These are phyloP conservation scores for Saccharomycopsis amapae DNA, from an alignment of 805 yeast species.

Conservation along the genomic window DNA sequence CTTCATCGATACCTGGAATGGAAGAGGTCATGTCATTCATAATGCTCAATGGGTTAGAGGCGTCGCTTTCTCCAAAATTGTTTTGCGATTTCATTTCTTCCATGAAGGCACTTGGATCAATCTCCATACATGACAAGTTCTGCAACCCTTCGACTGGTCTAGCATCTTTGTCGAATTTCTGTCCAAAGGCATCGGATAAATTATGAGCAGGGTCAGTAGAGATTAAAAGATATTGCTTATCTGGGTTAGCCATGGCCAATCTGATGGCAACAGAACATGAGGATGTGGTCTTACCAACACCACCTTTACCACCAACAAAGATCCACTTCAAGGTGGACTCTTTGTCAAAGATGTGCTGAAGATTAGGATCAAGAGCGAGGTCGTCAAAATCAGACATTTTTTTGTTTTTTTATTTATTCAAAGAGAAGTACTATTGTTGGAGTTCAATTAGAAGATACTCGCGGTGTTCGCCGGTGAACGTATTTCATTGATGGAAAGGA, in stretches of 20 bases:
- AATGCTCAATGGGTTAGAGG: constrained; percentile 31
- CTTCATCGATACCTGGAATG: constrained; percentile 98
- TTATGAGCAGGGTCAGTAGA: constrained; percentile 99
- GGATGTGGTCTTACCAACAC: constrained; percentile 98
- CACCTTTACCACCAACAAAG: constrained; percentile 99
- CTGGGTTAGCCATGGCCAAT: constrained; percentile 75
- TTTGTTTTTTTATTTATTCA: too few relatives aligned
- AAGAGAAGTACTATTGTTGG: too few relatives aligned
- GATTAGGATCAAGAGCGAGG: constrained; percentile 62
- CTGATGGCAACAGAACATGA: constrained; percentile 94
- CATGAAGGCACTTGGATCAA: constrained; percentile 91
- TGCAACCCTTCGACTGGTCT: constrained; percentile 82
- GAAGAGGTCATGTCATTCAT: constrained; percentile 66
- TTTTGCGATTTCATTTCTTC: constrained; percentile 66
- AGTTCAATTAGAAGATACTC: too few relatives aligned
- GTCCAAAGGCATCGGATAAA: constrained; percentile 95
- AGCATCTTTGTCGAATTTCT: constrained; percentile 96
- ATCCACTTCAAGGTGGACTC: constrained; percentile 83
- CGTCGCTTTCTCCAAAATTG: constrained; percentile 41
- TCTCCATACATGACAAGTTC: constrained; percentile 95
- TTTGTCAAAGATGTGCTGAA: constrained; percentile 54
- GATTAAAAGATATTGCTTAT: constrained; percentile 75
- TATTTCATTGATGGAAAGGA: too few relatives aligned
- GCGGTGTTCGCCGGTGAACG: too few relatives aligned
- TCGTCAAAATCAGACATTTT: constrained; percentile 30